Base-by-base conservation (phyloP, 108 stramenopile species). In the Poteriospumella lacustris region DNA sequence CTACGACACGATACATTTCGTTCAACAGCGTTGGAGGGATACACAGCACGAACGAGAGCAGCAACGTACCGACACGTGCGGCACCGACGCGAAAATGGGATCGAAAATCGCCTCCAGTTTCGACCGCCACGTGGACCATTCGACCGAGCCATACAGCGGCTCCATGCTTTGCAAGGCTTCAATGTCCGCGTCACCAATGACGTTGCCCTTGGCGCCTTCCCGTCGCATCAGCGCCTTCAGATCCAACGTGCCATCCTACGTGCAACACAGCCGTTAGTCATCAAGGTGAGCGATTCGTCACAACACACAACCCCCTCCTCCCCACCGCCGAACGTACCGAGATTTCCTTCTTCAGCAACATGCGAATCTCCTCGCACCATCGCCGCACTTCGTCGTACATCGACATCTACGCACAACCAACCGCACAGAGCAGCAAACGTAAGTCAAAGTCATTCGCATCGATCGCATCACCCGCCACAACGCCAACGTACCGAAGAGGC, bases 71-170 rank as follows among this genome's bases (percentile, higher is more conserved):
- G 31, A 28, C 12, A 73, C 24, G 5, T 3, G 9, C 3, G 70
- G 70, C 9, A 73, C 5, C 33, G 70, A 12, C 31, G 70, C 36
- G 24, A 73, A 73, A 15, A 73, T 42, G 5, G 70, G 70, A 5
- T 3, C 47, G 24, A 73, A 73, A 29, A 73, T 73, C 3, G 9
- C 9, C 47, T 73, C 70, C 9, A 73, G 47, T 73, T 73, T 73
- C 5, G 70, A 73, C 5, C 70, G 31, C 70, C 70, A 73, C 9
- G 70, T 73, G 47, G 41, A 39, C 70, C 70, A 73, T 42, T 44
- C 47, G 19, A 73, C 70, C 31, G 12, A 5, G 36, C 70, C 70
- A 12, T 73, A 26, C 38, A 73, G 47, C 9, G 70, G 70, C 36
- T 44, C 47, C 70, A 73, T 73, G 31, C 36, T 73, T 12, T 38